Base-by-base conservation (phyloP, 2,329 filamentous ascomycete species). In the Hypoxylon sp. region DNA sequence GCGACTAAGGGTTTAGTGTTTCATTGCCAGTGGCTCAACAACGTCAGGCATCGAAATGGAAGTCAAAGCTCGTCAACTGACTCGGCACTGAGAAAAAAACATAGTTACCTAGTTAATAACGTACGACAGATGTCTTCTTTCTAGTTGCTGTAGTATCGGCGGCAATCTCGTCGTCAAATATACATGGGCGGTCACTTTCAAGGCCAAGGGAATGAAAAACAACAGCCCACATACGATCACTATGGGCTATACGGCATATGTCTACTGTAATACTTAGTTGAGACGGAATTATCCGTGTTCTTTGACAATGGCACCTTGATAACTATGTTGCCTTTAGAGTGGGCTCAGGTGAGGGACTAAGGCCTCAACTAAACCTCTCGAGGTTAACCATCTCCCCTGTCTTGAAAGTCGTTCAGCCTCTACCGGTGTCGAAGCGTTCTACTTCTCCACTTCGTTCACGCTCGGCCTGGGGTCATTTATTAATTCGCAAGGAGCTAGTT, bases 361-460 rank as follows among this genome's bases (percentile, higher is more conserved):
- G 19, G 51, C 39, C 21, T 23, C 12, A 53, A 23, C 66, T 66
- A 69, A 51, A 25, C 65, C 58, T 63, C 62, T 60, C 65, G 59
- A 57, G 47, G 65, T 51, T 65, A 66, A 56, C 21, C 60, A 23
- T 54, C 52, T 52, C 58, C 50, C 62, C 52, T 60, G 47, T 34
- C 47, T 53, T 14, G 29, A 53, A 57, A 37, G 55, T 34, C 60
- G 47, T 61, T 57, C 25, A 62, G 54, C 51, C 55, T 66, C 55
- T 58, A 60, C 59, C 37, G 46, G 37, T 58, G 43, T 45, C 43
- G 56, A 67, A 58, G 45, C 46, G 23, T 39, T 59, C 43, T 57
- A 16, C 12, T 19, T 61, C 66, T 64, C 66, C 66, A 66, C 66
- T 66, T 66, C 9, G 63, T 11, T 56, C 41, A 30, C 34, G 29